Base-by-base conservation (phyloP, 805 yeast genomes). In the Zygoascus ofunaensis region DNA sequence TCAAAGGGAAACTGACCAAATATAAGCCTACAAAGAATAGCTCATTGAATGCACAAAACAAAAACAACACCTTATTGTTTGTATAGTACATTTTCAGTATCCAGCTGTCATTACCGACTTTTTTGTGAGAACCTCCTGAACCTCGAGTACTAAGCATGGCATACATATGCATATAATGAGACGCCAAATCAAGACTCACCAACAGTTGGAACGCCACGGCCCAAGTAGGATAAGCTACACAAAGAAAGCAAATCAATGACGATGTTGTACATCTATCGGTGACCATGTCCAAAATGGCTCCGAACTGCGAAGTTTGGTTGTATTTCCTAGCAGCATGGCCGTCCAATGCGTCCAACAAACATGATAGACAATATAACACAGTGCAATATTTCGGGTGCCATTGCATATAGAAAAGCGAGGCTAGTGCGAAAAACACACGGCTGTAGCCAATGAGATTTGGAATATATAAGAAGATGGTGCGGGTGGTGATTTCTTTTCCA, bases 101-200 rank as follows among this genome's bases (percentile, higher is more conserved):
- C 70, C 78, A 73, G 50, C 83, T 80, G 53, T 80, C 78, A 55
- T 78, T 73, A 45, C 77, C 82, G 44, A 94, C 82, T 50, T 76
- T 74, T 70, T 92, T 92, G 67, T 92, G 99, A 36, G 89, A 78
- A n/a, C n/a, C n/a, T 7, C 74, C 61, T 3, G 83, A 79, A 17
- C 97, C 97, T 3, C 17, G 18, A 33, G 79, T 69, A 43, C 80
- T 73, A 55, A 89, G 69, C 67, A 87, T 83, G 35, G 97, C 95
- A 63, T 89, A 89, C 98, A 92, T 92, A 68, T 92, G 98, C 84
- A 92, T 85, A 68, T 92, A 92, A 62, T 92, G 99, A 42, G 94
- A 83, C 2, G 97, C 87, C 56, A 92, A 73, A 59, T 69, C 73
- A 55, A 92, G 70, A 8, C 94, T 82, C 41, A 89, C 79, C 54